Evolutionary conservation across 2,329 filamentous ascomycete species (phyloP).

Genomic region (Passalora sequoiae): DNA sequence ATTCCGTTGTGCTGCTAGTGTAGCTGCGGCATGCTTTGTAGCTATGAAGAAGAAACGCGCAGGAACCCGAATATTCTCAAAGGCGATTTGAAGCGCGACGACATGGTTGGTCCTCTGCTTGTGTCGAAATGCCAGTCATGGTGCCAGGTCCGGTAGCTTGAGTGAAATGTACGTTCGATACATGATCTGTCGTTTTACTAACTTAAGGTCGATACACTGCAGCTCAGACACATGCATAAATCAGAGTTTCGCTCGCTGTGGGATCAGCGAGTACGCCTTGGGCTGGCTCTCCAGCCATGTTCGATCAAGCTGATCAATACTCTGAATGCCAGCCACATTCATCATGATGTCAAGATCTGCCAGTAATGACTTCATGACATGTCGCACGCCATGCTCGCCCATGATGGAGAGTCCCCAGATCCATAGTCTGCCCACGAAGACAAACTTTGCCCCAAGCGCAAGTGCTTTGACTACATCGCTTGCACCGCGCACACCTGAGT

Average conservation of each 20-base stretch:
- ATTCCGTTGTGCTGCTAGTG: too few relatives aligned
- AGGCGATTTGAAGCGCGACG: too few relatives aligned
- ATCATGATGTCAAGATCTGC: conserved; percentile 60
- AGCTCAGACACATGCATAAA: too few relatives aligned
- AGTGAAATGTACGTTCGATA: too few relatives aligned
- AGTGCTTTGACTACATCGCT: conserved; percentile 58
- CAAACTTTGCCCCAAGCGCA: conserved; percentile 57
- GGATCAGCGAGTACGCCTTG: conserved; percentile 22
- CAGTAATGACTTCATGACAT: conserved; percentile 58
- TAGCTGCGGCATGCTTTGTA: too few relatives aligned
- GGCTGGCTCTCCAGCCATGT: conserved; percentile 29
- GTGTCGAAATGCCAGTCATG: too few relatives aligned
- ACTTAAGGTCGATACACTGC: too few relatives aligned
- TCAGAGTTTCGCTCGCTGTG: conserved; percentile 24
- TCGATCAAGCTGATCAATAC: conserved; percentile 49
- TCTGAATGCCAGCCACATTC: conserved; percentile 54
- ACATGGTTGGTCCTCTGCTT: too few relatives aligned
- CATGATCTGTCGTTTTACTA: too few relatives aligned
- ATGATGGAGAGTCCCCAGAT: conserved; percentile 57
- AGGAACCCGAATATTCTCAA: too few relatives aligned
- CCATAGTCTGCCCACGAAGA: conserved; percentile 58
- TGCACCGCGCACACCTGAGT: conserved; percentile 54
- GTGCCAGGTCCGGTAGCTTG: too few relatives aligned
- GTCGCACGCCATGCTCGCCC: conserved; percentile 56
- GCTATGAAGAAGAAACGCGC: too few relatives aligned